Percentiles rank a stretch among this genome's conserved stretches.
These are phyloP conservation scores for Leptographium wingfieldii DNA, from an alignment of 2,329 filamentous ascomycete species.

Conservation along the genomic window DNA sequence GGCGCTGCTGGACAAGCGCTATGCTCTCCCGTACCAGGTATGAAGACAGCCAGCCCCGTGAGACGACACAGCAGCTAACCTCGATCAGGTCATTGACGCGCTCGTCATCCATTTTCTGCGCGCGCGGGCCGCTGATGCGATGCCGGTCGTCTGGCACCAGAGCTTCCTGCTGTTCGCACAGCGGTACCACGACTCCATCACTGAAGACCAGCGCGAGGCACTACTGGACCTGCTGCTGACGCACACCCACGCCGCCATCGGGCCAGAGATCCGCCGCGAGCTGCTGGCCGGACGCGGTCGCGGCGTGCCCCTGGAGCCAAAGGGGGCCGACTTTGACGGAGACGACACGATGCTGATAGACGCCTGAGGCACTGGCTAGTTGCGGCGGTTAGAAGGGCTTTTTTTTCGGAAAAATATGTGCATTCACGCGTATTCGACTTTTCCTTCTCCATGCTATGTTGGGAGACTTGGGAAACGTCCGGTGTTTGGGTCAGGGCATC, in stretches of 20 bases:
- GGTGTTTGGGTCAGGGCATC: slow-evolving; percentile 1
- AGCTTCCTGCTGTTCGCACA: slow-evolving; percentile 85
- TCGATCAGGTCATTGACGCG: slow-evolving; percentile 70
- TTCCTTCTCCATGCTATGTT: background rate
- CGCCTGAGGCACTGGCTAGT: slow-evolving; percentile 14
- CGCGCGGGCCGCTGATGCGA: slow-evolving; percentile 11
- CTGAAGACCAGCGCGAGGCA: slow-evolving; percentile 79
- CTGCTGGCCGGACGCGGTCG: slow-evolving; percentile 77
- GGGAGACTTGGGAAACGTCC: slow-evolving; percentile 1
- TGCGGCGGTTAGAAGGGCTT: slow-evolving; percentile 2
- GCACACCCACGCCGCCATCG: slow-evolving; percentile 77
- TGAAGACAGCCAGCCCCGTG: background rate
- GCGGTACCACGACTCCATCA: slow-evolving; percentile 88
- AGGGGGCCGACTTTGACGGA: slow-evolving; percentile 46
- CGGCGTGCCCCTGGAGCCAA: slow-evolving; percentile 55
- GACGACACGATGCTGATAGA: slow-evolving; percentile 88
- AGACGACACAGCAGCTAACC: background rate
- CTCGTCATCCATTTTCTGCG: slow-evolving; percentile 87
- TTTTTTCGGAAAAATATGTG: background rate
- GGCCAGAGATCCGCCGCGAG: slow-evolving; percentile 82
- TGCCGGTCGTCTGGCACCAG: slow-evolving; percentile 96
- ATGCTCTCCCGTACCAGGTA: slow-evolving; percentile 87
- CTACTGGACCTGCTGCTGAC: slow-evolving; percentile 75
- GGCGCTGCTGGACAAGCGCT: slow-evolving; percentile 88
- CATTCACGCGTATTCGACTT: background rate